Base-by-base conservation (phyloP, 2,329 filamentous ascomycete genomes). In the Ophiostoma montium region DNA sequence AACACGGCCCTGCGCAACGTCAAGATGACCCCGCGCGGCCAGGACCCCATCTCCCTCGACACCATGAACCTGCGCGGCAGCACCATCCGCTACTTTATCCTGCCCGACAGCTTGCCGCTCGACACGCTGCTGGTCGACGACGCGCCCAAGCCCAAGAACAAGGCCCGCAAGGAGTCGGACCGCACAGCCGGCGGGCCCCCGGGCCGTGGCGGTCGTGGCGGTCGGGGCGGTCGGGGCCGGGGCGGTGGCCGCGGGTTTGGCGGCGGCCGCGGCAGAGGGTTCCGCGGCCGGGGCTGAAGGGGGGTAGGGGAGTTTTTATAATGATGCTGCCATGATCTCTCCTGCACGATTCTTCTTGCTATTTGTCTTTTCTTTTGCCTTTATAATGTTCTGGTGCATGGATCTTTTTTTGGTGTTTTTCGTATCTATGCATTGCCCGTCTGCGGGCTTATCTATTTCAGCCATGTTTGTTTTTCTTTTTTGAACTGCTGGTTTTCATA, bases 141-240 rank as follows among this genome's bases (percentile, higher is more conserved):
- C 68, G 81, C 87, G 60, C 88, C 90, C 47, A 98, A 98, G 74
- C 90, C 92, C 53, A 96, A 96, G 84, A 98, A 98, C 72, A 98
- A 98, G 80, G 90, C 92, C 23, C 80, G 90, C 63, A 98, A 98
- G 75, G 92, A 96, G 70, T 75, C 74, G 31, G 76, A 78, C 52
- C 71, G 81, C 44, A 75, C 77, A 41, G 70, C 63, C 27, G 74
- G 73, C 41, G 73, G 42, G 66, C 74, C 32, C 71, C 39, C 78
- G 52, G 67, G 75, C 16, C 53, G 57, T 3, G 55, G 60, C 48
- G 58, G 59, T 1, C 50, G 59, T 5, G 64, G 66, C 18, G 67
- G 67, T 9, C 63, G 66, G n/a, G 51, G 57, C 5, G 50, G 53
- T 4, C 50, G 57, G 2, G 45, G 57, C 16, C 62, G 66, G 39